Conservation (phyloP, 2,329 filamentous ascomycete species). For the Phialophora verrucosa region DNA sequence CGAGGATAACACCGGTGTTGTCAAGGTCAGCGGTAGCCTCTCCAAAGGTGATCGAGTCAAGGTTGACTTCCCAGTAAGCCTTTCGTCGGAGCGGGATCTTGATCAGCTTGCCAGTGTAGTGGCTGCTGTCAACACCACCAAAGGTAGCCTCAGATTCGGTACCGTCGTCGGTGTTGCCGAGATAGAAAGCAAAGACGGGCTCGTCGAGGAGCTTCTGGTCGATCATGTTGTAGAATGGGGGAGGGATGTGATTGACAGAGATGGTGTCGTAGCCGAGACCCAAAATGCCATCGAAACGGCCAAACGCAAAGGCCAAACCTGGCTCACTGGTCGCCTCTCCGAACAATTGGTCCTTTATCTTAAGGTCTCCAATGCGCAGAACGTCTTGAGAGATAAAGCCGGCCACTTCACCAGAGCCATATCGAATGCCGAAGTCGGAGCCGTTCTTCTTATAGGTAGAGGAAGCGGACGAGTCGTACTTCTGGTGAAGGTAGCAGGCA, state of each 20-base stretch:
- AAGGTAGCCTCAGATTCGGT: conserved; percentile 86
- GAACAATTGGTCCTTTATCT: conserved; percentile 88
- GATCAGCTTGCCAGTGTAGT: conserved; percentile 84
- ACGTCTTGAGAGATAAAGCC: conserved; percentile 92
- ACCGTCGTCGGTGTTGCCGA: conserved; percentile 73
- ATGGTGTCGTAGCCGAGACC: conserved; percentile 94
- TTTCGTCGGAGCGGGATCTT: conserved; percentile 96
- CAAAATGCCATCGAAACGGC: conserved; percentile 94
- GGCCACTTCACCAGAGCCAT: conserved; percentile 91
- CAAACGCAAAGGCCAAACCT: conserved; percentile 95
- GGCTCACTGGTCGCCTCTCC: conserved; percentile 96
- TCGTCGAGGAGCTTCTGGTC: conserved; percentile 89
- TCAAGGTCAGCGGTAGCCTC: conserved; percentile 86
- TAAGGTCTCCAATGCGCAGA: conserved; percentile 85
- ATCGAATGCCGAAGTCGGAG: conserved; percentile 86
- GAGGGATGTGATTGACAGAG: conserved; percentile 93
- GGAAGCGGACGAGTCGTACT: conserved; percentile 90
- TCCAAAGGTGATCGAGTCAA: conserved; percentile 89
- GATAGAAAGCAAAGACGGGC: conserved; percentile 95
- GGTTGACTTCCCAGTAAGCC: conserved; percentile 99
- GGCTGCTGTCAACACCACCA: conserved; percentile 81
- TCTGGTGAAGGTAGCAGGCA: conserved; percentile 95
- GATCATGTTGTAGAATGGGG: conserved; percentile 96
- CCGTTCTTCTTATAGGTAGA: conserved; percentile 95
- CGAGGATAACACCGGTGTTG: conserved; percentile 92